phyloP scores from a whole-genome alignment of 306 rosid species.

The Sechiopsis laciniata region DNA sequence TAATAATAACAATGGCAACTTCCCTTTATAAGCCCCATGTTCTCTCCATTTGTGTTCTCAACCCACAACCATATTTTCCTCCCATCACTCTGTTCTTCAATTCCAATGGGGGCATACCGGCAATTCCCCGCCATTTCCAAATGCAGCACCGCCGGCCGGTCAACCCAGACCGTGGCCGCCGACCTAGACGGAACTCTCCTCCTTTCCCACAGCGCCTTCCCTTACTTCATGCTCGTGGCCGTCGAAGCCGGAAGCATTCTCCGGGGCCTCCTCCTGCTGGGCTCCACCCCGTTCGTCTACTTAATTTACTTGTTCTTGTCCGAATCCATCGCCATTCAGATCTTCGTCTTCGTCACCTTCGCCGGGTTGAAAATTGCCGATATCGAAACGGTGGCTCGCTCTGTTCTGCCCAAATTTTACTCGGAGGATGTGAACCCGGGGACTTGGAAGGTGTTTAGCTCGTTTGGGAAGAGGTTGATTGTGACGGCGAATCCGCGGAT shows the following conservation, averaged over 20 bases:
- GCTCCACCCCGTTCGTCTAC: constrained; percentile 53
- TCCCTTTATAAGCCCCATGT: constrained; percentile 9
- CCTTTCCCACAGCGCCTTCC: constrained; percentile 58
- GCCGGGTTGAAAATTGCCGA: constrained; percentile 54
- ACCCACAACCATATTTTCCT: neutral
- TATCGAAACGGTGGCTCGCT: constrained; percentile 57
- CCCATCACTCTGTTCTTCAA: neutral
- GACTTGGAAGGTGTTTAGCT: constrained; percentile 68
- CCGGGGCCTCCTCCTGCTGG: constrained; percentile 52
- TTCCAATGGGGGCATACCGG: constrained; percentile 46
- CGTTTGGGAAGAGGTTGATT: constrained; percentile 66
- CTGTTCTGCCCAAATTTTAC: constrained; percentile 74
- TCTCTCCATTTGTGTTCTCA: constrained; percentile 17
- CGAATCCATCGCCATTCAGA: constrained; percentile 50
- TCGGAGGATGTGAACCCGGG: constrained; percentile 70
- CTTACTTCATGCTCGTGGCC: constrained; percentile 87
- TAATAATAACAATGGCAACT: neutral
- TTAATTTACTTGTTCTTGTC: constrained; percentile 60
- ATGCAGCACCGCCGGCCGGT: constrained; percentile 51
- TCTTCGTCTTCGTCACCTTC: constrained; percentile 51
- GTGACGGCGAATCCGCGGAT: constrained; percentile 74
- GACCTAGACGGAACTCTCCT: constrained; percentile 84
- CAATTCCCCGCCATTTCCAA: constrained; percentile 56
- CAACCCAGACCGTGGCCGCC: constrained; percentile 68
- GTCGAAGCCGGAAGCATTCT: constrained; percentile 76